phyloP scores from a whole-genome alignment of 2,329 filamentous ascomycete species.

The Penicillium nordicum region DNA sequence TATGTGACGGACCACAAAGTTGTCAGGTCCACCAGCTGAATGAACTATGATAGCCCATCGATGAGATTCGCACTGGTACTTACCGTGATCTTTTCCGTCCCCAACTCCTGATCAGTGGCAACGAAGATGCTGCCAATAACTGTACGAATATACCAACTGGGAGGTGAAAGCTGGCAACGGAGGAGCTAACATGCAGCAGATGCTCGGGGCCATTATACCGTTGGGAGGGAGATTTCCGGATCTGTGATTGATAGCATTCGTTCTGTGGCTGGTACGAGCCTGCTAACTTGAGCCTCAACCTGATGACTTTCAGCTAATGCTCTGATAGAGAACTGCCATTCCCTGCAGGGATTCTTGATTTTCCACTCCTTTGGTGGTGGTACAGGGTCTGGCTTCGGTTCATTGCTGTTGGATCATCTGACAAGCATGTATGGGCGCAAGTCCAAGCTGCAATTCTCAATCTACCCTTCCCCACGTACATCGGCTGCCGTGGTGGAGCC shows the following conservation, averaged over 20 bases:
- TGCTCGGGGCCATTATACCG: conserved; percentile 66
- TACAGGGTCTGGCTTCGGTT: conserved; percentile 65
- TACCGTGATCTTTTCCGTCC: conserved; percentile 65
- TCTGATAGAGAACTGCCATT: conserved; percentile 59
- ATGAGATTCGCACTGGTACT: conserved; percentile 62
- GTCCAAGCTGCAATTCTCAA: conserved; percentile 64
- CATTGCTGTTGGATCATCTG: conserved; percentile 62
- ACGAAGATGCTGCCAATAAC: conserved; percentile 68
- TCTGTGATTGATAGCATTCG: conserved; percentile 62
- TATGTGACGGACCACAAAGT: conserved; percentile 22
- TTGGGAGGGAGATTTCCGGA: conserved; percentile 65
- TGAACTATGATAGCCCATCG: conserved; percentile 51
- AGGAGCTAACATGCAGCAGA: conserved; percentile 41
- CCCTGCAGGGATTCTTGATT: conserved; percentile 64
- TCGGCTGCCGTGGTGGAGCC: conserved; percentile 66
- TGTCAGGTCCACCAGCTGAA: not conserved
- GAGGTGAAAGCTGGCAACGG: not conserved
- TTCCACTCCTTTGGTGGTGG: conserved; percentile 68
- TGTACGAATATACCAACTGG: conserved; percentile 42
- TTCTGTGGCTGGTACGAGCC: conserved; percentile 56
- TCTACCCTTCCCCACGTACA: conserved; percentile 63
- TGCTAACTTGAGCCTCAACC: not conserved
- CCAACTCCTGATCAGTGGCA: conserved; percentile 63
- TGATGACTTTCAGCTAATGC: conserved; percentile 17
- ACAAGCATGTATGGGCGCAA: conserved; percentile 66